A percentile compares a stretch with the other conserved stretches of the same genome.
Evolutionary conservation across 768 basidiomycete genomes (phyloP).

Genomic region (Dacryopinax primogenitus): DNA sequence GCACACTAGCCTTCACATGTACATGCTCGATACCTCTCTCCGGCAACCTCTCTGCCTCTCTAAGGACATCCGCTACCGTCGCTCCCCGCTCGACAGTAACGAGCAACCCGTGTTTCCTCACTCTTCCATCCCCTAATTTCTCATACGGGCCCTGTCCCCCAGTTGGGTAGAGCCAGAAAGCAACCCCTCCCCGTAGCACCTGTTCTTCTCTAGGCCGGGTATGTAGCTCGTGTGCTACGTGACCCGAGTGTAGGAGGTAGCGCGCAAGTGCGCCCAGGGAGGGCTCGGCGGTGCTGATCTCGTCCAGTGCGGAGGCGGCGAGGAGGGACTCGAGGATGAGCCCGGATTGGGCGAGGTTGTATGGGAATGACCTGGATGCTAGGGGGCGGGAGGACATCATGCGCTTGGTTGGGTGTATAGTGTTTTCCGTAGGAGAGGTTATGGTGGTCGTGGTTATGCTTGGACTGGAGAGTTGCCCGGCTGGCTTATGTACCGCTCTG

Average conservation of each 20-base stretch:
- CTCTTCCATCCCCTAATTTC: not conserved
- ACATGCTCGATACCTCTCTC: not conserved
- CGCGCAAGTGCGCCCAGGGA: not conserved
- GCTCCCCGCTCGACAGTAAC: not conserved
- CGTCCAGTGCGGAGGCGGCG: not conserved
- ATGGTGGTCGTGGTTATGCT: not conserved
- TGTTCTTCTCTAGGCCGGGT: not conserved
- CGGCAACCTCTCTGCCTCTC: not conserved
- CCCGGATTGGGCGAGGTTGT: not conserved
- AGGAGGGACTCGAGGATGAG: slow-evolving; percentile 3
- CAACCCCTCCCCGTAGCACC: not conserved
- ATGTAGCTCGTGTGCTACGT: not conserved
- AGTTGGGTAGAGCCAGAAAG: not conserved
- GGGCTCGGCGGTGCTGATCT: not conserved
- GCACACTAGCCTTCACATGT: not conserved
- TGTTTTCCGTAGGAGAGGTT: not conserved
- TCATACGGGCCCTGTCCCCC: not conserved
- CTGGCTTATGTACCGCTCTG: too few relatives aligned
- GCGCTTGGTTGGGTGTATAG: not conserved
- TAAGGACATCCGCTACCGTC: not conserved
- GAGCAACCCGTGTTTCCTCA: not conserved
- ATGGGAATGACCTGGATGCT: too few relatives aligned
- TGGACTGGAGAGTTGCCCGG: too few relatives aligned
- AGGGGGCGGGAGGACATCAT: not conserved
- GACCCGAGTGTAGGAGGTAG: not conserved